Evolutionary conservation across 1,284 basidiomycete genomes (phyloP).

Genomic region (Calocybe gambosa): DNA sequence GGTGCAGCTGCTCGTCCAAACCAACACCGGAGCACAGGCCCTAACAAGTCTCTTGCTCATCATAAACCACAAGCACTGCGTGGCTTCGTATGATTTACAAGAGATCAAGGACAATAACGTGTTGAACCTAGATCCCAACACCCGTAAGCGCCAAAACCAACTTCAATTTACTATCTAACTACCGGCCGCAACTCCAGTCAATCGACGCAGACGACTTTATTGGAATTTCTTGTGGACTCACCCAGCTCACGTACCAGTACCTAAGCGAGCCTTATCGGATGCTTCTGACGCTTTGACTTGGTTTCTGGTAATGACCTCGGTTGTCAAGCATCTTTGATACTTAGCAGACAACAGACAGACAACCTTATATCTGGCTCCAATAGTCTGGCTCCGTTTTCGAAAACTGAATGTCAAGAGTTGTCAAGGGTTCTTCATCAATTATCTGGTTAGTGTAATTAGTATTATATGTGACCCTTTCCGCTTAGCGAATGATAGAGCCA

Average conservation of each 20-base stretch:
- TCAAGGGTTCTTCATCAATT: conserved; percentile 30
- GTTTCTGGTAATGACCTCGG: conserved; percentile 35
- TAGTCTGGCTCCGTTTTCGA: conserved; percentile 45
- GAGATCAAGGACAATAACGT: conserved; percentile 26
- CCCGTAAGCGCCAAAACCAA: conserved; percentile 17
- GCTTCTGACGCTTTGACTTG: conserved; percentile 44
- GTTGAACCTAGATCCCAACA: conserved; percentile 20
- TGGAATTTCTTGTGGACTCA: conserved; percentile 47
- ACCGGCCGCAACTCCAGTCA: conserved; percentile 27
- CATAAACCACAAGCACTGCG: conserved; percentile 35
- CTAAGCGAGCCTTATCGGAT: conserved; percentile 35
- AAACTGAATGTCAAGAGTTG: conserved; percentile 44
- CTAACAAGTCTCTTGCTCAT: conserved; percentile 25
- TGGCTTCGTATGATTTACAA: conserved; percentile 32
- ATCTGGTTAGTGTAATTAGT: conserved; percentile 20
- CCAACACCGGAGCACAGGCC: conserved; percentile 13
- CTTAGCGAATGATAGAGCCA: conserved; percentile 20
- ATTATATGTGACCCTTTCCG: neutral
- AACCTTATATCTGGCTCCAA: conserved; percentile 37
- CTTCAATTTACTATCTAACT: neutral
- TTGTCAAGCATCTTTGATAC: neutral
- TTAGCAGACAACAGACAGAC: conserved; percentile 31
- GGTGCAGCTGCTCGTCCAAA: conserved; percentile 29
- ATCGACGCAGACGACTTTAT: conserved; percentile 39
- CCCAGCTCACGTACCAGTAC: conserved; percentile 37